These are phyloP conservation scores for Euclidium syriacum DNA, from an alignment of 345 rosid genomes.

Conservation along the genomic window DNA sequence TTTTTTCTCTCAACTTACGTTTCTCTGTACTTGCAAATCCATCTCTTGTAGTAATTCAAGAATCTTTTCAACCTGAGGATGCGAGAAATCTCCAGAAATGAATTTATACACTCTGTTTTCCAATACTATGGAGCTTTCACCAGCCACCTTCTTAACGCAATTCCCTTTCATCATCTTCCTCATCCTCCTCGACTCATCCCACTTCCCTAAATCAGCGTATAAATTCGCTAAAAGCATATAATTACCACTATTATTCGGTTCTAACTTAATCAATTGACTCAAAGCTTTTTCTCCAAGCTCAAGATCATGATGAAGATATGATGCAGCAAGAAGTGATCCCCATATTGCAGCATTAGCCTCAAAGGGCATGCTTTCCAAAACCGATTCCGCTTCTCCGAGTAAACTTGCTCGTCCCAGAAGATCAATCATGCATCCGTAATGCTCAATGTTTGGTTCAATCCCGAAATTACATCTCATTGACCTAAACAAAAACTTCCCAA, in stretches of 20 bases:
- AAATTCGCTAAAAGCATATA: constrained; percentile 57
- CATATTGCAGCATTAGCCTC: constrained; percentile 67
- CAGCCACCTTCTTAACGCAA: constrained; percentile 57
- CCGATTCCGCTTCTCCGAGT: constrained; percentile 51
- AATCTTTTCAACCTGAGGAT: constrained; percentile 38
- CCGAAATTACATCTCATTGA: constrained; percentile 39
- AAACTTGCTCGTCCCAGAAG: constrained; percentile 62
- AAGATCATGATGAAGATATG: constrained; percentile 49
- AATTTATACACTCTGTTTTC: constrained; percentile 44
- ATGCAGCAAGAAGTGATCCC: constrained; percentile 78
- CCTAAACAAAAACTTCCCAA: constrained; percentile 41
- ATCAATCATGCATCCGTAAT: constrained; percentile 72
- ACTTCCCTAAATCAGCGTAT: constrained; percentile 52
- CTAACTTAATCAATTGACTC: constrained; percentile 47
- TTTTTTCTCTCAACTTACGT: background rate
- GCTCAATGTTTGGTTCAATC: constrained; percentile 54
- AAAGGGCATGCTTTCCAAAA: constrained; percentile 51
- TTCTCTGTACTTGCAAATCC: constrained; percentile 34
- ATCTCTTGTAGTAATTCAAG: constrained; percentile 35
- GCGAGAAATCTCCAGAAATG: constrained; percentile 45
- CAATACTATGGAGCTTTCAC: constrained; percentile 61
- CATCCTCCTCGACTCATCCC: constrained; percentile 52
- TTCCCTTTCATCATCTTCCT: constrained; percentile 59
- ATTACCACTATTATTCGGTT: constrained; percentile 77
- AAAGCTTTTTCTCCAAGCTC: constrained; percentile 57